A percentile compares a stretch with the other conserved stretches of the same genome.
phyloP scores from a whole-genome alignment of 2,329 filamentous ascomycete genomes.

The Metarhizium anisopliae region DNA sequence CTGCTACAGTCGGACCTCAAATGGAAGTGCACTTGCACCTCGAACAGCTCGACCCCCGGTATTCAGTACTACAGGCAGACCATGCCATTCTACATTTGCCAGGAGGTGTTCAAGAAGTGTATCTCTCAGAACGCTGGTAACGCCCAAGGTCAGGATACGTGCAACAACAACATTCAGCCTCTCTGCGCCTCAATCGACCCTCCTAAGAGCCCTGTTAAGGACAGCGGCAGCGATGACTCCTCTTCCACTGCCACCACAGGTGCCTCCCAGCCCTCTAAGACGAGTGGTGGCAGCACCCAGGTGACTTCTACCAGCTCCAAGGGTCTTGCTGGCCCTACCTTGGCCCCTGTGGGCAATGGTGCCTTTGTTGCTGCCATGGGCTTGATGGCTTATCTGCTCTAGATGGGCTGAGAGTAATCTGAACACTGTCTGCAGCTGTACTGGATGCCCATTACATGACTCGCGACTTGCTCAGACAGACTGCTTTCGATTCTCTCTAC shows the following conservation, averaged over 20 bases:
- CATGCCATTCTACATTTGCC: constrained; percentile 43
- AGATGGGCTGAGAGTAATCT: constrained; percentile 10
- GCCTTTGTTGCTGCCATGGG: constrained; percentile 40
- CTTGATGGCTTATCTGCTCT: constrained; percentile 44
- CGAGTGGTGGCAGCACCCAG: constrained; percentile 16
- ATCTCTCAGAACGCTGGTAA: constrained; percentile 32
- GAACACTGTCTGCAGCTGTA: background rate
- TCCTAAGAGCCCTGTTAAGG: constrained; percentile 19
- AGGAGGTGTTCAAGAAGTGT: constrained; percentile 39
- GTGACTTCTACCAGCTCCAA: constrained; percentile 19
- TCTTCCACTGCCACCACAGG: constrained; percentile 13
- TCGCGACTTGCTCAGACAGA: background rate
- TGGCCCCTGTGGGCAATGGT: constrained; percentile 35
- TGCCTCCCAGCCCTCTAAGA: constrained; percentile 13
- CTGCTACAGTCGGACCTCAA: constrained; percentile 26
- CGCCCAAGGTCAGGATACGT: constrained; percentile 34
- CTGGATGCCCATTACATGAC: constrained; percentile 4
- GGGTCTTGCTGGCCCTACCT: constrained; percentile 28
- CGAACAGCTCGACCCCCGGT: constrained; percentile 39
- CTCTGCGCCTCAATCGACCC: constrained; percentile 34
- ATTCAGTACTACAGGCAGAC: constrained; percentile 46
- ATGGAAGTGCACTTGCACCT: constrained; percentile 39
- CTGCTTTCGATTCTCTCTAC: constrained; percentile 21
- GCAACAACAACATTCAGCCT: constrained; percentile 36
- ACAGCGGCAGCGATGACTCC: constrained; percentile 14